These are phyloP conservation scores for Lophium mytilinum DNA, from an alignment of 495 filamentous ascomycete genomes.

Conservation along the genomic window DNA sequence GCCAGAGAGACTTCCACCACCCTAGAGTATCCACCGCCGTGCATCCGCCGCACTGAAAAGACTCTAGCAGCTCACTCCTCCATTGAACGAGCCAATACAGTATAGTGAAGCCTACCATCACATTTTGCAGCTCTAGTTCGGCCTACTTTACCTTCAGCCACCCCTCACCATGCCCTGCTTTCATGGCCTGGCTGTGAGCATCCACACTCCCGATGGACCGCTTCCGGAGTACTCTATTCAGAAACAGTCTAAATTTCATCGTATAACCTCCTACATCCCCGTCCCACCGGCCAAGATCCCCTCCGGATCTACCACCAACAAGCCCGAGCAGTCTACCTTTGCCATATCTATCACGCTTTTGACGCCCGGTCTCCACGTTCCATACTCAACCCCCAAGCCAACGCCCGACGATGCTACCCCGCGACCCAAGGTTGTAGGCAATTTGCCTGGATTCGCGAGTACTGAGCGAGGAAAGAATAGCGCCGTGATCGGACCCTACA, in stretches of 20 bases:
- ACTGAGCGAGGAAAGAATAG: conserved; percentile 47
- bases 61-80: too few species aligned
- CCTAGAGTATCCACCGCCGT: too few species aligned
- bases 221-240: conserved; percentile 90
- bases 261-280: conserved; percentile 95
- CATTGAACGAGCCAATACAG: too few species aligned
- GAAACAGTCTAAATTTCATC: conserved; percentile 79
- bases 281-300: conserved; percentile 80
- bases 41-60: too few species aligned
- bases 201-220: conserved; percentile 83
- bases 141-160: not conserved
- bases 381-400: conserved; percentile 77
- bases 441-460: conserved; percentile 48
- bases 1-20: too few species aligned
- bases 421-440: conserved; percentile 68
- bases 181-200: conserved; percentile 93
- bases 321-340: conserved; percentile 86
- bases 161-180: conserved; percentile 76
- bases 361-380: conserved; percentile 77
- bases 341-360: conserved; percentile 94
- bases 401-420: conserved; percentile 65
- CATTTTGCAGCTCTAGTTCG: not conserved
- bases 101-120: too few species aligned
- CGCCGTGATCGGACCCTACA: conserved; percentile 68
- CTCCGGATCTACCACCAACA: conserved; percentile 54